These are phyloP conservation scores for Lachancea mirantina DNA, from an alignment of 805 yeast species.

Conservation along the genomic window DNA sequence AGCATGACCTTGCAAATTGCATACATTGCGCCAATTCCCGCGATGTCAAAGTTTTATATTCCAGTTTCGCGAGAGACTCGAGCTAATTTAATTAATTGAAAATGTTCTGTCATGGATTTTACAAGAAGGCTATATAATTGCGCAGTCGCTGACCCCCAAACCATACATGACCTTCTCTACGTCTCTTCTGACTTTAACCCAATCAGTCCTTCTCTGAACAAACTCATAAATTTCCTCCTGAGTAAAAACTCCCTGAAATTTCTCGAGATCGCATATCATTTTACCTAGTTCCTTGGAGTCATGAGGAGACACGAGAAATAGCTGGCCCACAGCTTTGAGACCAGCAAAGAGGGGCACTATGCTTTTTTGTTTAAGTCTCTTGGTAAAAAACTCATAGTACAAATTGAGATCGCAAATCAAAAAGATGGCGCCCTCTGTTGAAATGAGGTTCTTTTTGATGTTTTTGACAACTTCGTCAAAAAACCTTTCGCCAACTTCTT, in stretches of 20 bases:
- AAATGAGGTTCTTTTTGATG: conserved; percentile 63
- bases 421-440: conserved; percentile 75
- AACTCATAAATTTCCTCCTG: conserved; percentile 94
- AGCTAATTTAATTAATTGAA: neutral
- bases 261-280: conserved; percentile 71
- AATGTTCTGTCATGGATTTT: neutral
- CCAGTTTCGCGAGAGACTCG: conserved; percentile 24
- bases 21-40: conserved; percentile 23
- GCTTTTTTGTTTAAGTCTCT: conserved; percentile 52
- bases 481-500: conserved; percentile 85
- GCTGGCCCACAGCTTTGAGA: conserved; percentile 75
- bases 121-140: conserved; percentile 38
- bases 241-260: conserved; percentile 81
- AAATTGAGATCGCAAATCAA: conserved; percentile 76
- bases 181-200: conserved; percentile 66
- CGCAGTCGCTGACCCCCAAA: conserved; percentile 71
- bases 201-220: conserved; percentile 80
- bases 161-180: conserved; percentile 97
- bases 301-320: conserved; percentile 56
- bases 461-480: conserved; percentile 70
- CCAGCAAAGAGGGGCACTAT: conserved; percentile 73
- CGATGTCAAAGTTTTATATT: conserved; percentile 31
- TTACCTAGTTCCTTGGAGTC: conserved; percentile 82
- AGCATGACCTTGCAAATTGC: conserved; percentile 24
- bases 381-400: conserved; percentile 65